phyloP scores from a whole-genome alignment of 306 rosid species.

The Cicer judaicum region DNA sequence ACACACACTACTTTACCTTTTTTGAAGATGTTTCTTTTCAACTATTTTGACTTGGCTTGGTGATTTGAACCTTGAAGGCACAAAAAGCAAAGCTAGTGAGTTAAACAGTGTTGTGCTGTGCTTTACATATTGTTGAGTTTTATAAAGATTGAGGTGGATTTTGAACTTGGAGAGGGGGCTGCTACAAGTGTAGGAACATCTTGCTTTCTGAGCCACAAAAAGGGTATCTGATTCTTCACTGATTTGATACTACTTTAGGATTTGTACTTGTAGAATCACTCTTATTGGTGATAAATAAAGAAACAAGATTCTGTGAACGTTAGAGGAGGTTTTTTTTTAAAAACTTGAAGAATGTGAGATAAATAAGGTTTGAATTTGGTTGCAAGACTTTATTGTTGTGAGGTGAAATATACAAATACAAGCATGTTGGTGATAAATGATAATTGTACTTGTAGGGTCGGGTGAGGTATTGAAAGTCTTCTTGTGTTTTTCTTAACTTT shows the following conservation, averaged over 20 bases:
- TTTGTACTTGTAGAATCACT: slow-evolving; percentile 41
- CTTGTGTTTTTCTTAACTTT: slow-evolving; percentile 27
- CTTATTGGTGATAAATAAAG: slow-evolving; percentile 32
- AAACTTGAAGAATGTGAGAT: slow-evolving; percentile 33
- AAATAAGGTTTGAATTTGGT: slow-evolving; percentile 47
- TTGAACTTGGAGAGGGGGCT: slow-evolving; percentile 34
- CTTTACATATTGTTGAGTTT: slow-evolving; percentile 42
- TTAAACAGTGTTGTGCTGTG: slow-evolving; percentile 31
- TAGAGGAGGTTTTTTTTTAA: slow-evolving; percentile 9
- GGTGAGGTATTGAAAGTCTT: slow-evolving; percentile 41
- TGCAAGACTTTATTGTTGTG: slow-evolving; percentile 45
- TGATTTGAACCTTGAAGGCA: slow-evolving; percentile 55
- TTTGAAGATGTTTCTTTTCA: slow-evolving; percentile 48
- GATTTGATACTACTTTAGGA: slow-evolving; percentile 48
- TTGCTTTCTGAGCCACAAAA: slow-evolving; percentile 64
- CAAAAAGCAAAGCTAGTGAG: slow-evolving; percentile 45
- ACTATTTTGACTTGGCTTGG: slow-evolving; percentile 53
- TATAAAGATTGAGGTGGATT: slow-evolving; percentile 40
- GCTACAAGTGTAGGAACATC: slow-evolving; percentile 34
- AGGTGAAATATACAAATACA: slow-evolving; percentile 40
- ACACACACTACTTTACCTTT: slow-evolving; percentile 46
- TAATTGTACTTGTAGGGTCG: slow-evolving; percentile 52
- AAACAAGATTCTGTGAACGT: slow-evolving; percentile 49
- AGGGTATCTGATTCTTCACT: slow-evolving; percentile 48
- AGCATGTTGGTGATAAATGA: slow-evolving; percentile 50